Conservation (phyloP, 1,284 basidiomycete species). For the Phenoliferia sp. region DNA sequence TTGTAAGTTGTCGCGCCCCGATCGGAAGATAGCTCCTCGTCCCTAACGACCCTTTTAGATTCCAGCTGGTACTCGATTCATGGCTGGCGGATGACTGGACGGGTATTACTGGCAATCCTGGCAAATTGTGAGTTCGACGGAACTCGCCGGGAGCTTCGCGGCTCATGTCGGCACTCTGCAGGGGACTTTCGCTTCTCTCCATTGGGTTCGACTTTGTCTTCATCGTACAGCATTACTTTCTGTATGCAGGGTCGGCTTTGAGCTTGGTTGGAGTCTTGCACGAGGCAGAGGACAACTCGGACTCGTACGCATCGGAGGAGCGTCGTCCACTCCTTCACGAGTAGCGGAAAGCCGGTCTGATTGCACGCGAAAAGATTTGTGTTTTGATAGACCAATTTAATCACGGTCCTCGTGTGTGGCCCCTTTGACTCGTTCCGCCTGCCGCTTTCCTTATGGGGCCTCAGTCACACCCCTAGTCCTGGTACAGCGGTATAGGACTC, state of each 20-base stretch:
- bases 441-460: no score
- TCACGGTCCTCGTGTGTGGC: not conserved
- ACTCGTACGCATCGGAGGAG: not conserved
- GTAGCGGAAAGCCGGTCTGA: not conserved
- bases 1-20: constrained; percentile 24
- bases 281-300: not conserved
- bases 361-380: not conserved
- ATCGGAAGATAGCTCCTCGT: not conserved
- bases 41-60: constrained; percentile 3
- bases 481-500: no score
- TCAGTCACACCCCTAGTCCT: no score
- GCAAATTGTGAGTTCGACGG: constrained; percentile 39
- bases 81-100: constrained; percentile 37
- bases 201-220: constrained; percentile 43
- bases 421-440: no score
- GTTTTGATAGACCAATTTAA: no score
- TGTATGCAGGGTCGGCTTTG: constrained; percentile 34
- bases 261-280: not conserved
- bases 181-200: constrained; percentile 41
- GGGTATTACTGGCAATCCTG: constrained; percentile 38
- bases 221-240: constrained; percentile 44
- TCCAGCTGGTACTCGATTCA: constrained; percentile 39
- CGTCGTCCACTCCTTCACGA: not conserved
- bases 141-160: not conserved
- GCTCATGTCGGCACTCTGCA: constrained; percentile 8